Evolutionary conservation across 2,329 filamentous ascomycete species (phyloP).

Genomic region (Ophiostoma sp.): DNA sequence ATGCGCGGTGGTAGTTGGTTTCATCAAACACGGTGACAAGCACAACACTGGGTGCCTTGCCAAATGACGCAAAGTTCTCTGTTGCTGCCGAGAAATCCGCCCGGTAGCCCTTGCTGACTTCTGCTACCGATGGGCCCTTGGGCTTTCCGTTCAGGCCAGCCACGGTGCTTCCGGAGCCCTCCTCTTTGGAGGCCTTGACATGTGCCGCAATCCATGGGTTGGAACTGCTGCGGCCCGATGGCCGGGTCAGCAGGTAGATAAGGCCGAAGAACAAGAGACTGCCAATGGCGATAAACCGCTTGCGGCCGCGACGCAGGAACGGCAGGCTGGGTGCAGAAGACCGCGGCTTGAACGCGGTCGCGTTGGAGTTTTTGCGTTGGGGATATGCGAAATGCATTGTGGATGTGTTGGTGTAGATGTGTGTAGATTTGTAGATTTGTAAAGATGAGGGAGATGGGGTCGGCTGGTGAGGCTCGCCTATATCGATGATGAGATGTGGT

Average conservation of each 20-base stretch:
- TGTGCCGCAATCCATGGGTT: slow-evolving; percentile 26
- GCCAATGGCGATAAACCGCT: slow-evolving; percentile 54
- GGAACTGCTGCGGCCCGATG: slow-evolving; percentile 15
- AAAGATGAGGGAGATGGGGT: neutral
- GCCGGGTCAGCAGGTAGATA: slow-evolving; percentile 54
- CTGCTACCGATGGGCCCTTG: neutral
- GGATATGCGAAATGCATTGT: slow-evolving; percentile 86
- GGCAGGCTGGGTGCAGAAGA: slow-evolving; percentile 46
- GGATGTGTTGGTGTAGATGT: neutral
- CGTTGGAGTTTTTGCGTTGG: slow-evolving; percentile 74
- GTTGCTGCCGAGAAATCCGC: slow-evolving; percentile 23
- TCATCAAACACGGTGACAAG: slow-evolving; percentile 81
- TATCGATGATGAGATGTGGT: neutral
- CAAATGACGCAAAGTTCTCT: slow-evolving; percentile 40
- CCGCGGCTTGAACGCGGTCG: slow-evolving; percentile 63
- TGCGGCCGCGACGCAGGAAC: slow-evolving; percentile 54
- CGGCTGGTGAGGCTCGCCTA: neutral
- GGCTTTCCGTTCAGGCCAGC: slow-evolving; percentile 7
- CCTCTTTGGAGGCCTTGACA: slow-evolving; percentile 18
- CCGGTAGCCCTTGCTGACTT: slow-evolving; percentile 10
- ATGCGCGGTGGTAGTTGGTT: slow-evolving; percentile 56
- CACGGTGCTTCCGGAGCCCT: slow-evolving; percentile 20
- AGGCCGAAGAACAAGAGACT: slow-evolving; percentile 52
- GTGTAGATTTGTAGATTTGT: neutral
- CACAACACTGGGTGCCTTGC: slow-evolving; percentile 58